Conservation (phyloP, 1,139 yeast genomes). For the Schwanniomyces etchellsii region DNA sequence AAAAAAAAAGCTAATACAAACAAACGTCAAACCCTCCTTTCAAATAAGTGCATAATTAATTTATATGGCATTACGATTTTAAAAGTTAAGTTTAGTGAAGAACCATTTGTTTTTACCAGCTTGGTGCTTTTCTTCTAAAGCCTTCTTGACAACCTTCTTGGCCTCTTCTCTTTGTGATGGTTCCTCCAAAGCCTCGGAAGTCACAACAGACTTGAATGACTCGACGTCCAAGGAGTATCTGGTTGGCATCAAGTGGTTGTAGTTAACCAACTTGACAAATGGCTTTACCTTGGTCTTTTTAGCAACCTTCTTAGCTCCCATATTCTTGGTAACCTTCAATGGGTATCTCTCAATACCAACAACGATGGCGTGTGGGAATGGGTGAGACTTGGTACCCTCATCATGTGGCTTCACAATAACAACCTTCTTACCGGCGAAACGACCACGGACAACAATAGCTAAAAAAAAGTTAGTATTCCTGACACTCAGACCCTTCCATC, state of each 20-base stretch:
- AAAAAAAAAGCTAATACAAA: constrained; percentile 17
- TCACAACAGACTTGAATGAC: constrained; percentile 84
- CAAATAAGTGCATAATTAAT: constrained; percentile 6
- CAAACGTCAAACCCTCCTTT: constrained; percentile 14
- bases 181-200: constrained; percentile 93
- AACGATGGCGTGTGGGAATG: constrained; percentile 99
- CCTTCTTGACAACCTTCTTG: constrained; percentile 98
- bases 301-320: constrained; percentile 94
- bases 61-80: constrained; percentile 25
- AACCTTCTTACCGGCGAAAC: constrained; percentile 99
- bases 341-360: constrained; percentile 99
- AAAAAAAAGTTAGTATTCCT: constrained; percentile 33
- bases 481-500: no score
- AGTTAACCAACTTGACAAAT: constrained; percentile 98
- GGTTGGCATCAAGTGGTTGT: constrained; percentile 99
- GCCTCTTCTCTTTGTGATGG: constrained; percentile 99
- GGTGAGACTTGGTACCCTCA: constrained; percentile 98
- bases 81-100: constrained; percentile 98
- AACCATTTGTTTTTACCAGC: constrained; percentile 99
- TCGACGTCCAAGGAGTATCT: constrained; percentile 98
- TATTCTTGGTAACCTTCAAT: constrained; percentile 90
- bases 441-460: constrained; percentile 99
- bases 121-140: constrained; percentile 99
- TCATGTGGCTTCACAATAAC: constrained; percentile 98
- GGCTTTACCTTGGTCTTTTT: constrained; percentile 99